Conservation (phyloP, 2,329 filamentous ascomycete species). For the Scedosporium dehoogii region DNA sequence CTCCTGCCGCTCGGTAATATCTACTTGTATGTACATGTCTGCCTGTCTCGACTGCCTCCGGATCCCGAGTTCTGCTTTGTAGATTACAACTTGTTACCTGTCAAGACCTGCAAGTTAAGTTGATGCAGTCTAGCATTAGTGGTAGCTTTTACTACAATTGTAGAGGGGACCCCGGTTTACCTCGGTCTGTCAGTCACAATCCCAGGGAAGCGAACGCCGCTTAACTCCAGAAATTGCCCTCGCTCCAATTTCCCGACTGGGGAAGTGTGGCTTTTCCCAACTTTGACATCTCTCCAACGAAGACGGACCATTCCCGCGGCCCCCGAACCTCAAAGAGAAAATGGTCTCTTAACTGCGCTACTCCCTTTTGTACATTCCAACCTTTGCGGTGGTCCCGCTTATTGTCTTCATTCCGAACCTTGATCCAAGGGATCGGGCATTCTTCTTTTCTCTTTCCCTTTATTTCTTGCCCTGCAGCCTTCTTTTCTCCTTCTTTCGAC, state of each 20-base stretch:
- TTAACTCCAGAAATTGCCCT: background rate
- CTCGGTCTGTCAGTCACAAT: background rate
- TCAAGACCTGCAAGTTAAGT: too few relatives aligned
- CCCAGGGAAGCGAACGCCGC: background rate
- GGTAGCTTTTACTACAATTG: too few relatives aligned
- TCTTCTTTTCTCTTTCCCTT: background rate
- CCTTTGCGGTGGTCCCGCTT: background rate
- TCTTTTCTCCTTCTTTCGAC: too few relatives aligned
- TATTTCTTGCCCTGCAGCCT: background rate
- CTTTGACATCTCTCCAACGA: background rate
- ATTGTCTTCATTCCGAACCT: background rate
- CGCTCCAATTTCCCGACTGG: constrained; percentile 4
- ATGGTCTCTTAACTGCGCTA: background rate
- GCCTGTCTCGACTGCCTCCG: background rate
- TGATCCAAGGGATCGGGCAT: background rate
- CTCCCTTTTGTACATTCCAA: background rate
- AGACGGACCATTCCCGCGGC: background rate
- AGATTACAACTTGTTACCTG: too few relatives aligned
- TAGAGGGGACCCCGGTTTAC: background rate
- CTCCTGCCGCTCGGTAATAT: background rate
- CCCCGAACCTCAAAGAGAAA: background rate
- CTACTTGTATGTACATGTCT: background rate
- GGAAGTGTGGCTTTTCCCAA: background rate
- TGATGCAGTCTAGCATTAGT: too few relatives aligned
- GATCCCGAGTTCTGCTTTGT: too few relatives aligned